Conservation (phyloP, 2,329 filamentous ascomycete species). For the Tricladium varicosporioides region DNA sequence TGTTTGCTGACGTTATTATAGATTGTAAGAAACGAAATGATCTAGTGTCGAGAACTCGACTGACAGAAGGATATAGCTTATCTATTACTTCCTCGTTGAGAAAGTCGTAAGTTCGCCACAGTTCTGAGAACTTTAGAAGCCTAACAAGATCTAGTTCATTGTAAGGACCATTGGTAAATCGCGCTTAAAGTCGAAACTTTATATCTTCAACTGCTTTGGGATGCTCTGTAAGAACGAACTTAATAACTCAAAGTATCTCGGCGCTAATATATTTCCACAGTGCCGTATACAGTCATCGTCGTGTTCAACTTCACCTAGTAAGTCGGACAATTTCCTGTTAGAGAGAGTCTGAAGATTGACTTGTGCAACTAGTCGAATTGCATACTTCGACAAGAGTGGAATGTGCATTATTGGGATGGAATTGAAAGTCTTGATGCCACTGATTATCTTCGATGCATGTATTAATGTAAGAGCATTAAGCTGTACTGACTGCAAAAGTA, state of each 20-base stretch:
- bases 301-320: slow-evolving; percentile 41
- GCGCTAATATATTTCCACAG: too few relatives aligned
- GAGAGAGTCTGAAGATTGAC: too few relatives aligned
- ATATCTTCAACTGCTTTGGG: slow-evolving; percentile 58
- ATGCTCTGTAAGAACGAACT: slow-evolving; percentile 51
- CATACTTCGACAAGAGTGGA: slow-evolving; percentile 39
- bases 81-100: slow-evolving; percentile 63
- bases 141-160: too few relatives aligned
- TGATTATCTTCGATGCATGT: slow-evolving; percentile 59
- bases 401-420: slow-evolving; percentile 62
- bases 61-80: neutral
- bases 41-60: too few relatives aligned
- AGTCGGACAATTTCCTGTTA: too few relatives aligned
- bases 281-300: slow-evolving; percentile 21
- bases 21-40: too few relatives aligned
- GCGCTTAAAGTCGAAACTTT: slow-evolving; percentile 57
- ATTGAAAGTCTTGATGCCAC: slow-evolving; percentile 54
- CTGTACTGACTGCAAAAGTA: too few relatives aligned
- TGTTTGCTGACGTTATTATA: too few relatives aligned
- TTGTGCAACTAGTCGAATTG: slow-evolving; percentile 48
- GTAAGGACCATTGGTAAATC: too few relatives aligned
- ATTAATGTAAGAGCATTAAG: slow-evolving; percentile 57
- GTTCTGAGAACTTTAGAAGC: too few relatives aligned
- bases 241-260: too few relatives aligned
- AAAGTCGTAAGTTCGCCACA: slow-evolving; percentile 64